Evolutionary conservation across 1,139 yeast species (phyloP).

Genomic region (Hemisphaericaspora xylofermentans): DNA sequence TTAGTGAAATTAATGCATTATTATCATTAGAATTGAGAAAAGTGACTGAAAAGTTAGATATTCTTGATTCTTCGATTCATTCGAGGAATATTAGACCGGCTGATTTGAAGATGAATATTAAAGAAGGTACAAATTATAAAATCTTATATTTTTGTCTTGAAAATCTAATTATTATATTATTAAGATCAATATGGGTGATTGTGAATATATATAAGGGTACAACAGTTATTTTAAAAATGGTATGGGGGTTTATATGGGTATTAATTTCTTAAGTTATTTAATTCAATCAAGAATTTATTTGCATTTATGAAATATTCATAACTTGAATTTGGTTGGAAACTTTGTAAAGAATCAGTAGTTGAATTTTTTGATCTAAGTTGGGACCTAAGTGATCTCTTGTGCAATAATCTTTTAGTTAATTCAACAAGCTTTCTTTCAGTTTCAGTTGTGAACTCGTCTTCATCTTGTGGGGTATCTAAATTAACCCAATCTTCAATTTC

Average conservation of each 20-base stretch:
- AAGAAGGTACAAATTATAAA: conserved; percentile 28
- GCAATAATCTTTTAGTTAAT: conserved; percentile 18
- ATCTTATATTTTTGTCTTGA: conserved; percentile 42
- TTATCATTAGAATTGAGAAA: conserved; percentile 69
- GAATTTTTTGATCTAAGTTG: neutral
- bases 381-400: conserved; percentile 9
- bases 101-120: conserved; percentile 23
- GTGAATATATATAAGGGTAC: conserved; percentile 54
- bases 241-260: conserved; percentile 36
- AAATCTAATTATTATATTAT: conserved; percentile 53
- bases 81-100: conserved; percentile 26
- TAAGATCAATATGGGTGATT: conserved; percentile 71
- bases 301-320: conserved; percentile 29
- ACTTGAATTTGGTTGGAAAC: conserved; percentile 1
- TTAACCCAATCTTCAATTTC: conserved; percentile 8
- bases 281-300: conserved; percentile 22
- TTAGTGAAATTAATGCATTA: conserved; percentile 83
- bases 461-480: conserved; percentile 4
- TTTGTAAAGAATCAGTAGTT: neutral
- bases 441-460: conserved; percentile 6
- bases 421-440: conserved; percentile 17
- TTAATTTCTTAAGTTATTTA: conserved; percentile 13
- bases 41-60: conserved; percentile 67
- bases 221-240: conserved; percentile 28
- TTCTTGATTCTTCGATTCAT: conserved; percentile 41